Evolutionary conservation across 306 rosid genomes (phyloP).

Genomic region (Cucurbita pepo): DNA sequence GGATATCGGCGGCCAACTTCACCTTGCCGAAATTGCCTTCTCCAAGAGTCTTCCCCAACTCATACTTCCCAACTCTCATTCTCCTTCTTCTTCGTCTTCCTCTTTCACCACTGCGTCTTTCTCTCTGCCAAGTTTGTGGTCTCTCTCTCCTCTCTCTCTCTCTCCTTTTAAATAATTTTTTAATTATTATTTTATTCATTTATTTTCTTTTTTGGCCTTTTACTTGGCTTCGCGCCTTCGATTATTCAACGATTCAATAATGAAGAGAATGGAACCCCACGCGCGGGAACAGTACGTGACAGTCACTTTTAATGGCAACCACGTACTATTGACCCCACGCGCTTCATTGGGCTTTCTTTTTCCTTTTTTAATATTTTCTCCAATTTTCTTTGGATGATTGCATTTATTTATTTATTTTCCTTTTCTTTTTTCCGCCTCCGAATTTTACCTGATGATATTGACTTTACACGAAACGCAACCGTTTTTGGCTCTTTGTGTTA

Average conservation of each 20-base stretch:
- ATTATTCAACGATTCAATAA: neutral
- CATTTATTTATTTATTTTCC: too few relatives aligned
- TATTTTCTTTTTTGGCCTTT: neutral
- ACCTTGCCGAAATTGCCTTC: slow-evolving; percentile 92
- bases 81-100: slow-evolving; percentile 4
- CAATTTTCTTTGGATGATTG: neutral
- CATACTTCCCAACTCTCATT: slow-evolving; percentile 61
- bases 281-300: neutral
- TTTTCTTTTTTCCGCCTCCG: neutral
- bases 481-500: neutral
- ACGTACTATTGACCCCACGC: neutral
- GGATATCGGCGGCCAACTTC: slow-evolving; percentile 44
- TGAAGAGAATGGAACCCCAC: neutral
- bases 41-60: slow-evolving; percentile 61
- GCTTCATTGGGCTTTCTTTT: neutral
- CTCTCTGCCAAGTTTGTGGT: neutral
- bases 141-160: neutral
- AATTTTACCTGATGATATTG: neutral
- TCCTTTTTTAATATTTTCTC: neutral
- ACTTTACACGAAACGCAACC: neutral
- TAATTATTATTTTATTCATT: neutral
- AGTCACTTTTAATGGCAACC: neutral
- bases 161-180: neutral
- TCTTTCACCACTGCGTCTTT: neutral
- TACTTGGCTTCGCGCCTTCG: slow-evolving; percentile 1